Evolutionary conservation across 1,139 yeast genomes (phyloP).

Genomic region (Pichia sp.): DNA sequence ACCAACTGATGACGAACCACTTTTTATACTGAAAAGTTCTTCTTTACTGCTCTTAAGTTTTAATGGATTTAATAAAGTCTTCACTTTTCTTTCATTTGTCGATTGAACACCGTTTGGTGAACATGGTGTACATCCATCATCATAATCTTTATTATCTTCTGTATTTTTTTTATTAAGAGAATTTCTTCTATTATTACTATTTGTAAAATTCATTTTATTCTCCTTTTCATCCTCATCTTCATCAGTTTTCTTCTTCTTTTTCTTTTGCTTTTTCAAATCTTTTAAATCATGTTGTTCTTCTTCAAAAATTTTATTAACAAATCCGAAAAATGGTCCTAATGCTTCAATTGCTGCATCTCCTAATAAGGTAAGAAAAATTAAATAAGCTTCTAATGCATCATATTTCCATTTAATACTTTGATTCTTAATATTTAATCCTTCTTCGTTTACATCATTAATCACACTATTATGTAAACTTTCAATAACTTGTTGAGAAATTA

Average conservation of each 20-base stretch:
- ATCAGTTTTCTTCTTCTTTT: no score
- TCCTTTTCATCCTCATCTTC: not conserved
- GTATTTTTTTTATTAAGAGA: no score
- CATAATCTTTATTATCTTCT: not conserved
- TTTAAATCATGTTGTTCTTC: no score
- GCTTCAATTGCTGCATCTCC: constrained; percentile 55
- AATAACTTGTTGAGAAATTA: constrained; percentile 39
- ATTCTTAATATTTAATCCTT: constrained; percentile 7
- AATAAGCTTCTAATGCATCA: constrained; percentile 62
- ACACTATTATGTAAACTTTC: no score
- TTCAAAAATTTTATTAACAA: constrained; percentile 51
- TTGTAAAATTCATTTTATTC: no score
- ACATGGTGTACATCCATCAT: constrained; percentile 6
- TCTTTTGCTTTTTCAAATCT: no score
- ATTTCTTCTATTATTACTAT: no score
- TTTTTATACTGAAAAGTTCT: no score
- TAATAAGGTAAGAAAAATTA: constrained; percentile 67
- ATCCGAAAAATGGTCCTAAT: constrained; percentile 58
- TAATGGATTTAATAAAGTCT: no score
- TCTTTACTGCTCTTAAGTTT: no score
- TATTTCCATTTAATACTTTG: constrained; percentile 36
- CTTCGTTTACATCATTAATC: constrained; percentile 22
- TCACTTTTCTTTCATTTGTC: not conserved
- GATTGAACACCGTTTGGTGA: no score
- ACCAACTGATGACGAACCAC: no score